phyloP scores from a whole-genome alignment of 1,284 basidiomycete genomes.

The Sporisorium scitamineum region DNA sequence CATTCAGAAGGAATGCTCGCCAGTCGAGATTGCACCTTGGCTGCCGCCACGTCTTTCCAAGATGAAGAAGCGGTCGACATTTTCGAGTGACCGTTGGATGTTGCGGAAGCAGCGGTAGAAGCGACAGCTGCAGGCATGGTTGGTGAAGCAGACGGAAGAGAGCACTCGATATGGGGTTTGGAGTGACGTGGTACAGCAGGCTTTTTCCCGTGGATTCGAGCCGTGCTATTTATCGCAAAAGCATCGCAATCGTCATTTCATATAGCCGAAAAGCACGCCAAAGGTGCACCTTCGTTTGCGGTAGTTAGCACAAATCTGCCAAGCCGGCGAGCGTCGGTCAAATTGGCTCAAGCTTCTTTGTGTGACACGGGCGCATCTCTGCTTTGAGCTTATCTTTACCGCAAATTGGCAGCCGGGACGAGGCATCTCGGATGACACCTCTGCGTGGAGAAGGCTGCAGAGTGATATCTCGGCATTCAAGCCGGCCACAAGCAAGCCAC shows the following conservation, averaged over 20 bases:
- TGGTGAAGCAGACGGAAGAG: background rate
- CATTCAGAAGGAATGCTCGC: conserved; percentile 31
- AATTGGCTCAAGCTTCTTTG: conserved; percentile 7
- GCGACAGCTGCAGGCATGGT: conserved; percentile 31
- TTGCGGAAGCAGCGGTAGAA: background rate
- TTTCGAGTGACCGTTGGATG: conserved; percentile 20
- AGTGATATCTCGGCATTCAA: conserved; percentile 7
- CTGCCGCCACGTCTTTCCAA: conserved; percentile 35
- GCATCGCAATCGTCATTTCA: background rate
- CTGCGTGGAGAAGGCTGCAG: background rate
- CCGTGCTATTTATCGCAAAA: background rate
- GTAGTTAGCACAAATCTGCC: background rate
- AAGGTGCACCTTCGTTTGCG: background rate
- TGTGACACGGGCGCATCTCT: background rate
- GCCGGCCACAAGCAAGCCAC: conserved; percentile 1
- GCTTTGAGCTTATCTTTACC: conserved; percentile 7
- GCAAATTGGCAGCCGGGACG: background rate
- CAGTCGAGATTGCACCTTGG: conserved; percentile 36
- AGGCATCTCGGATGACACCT: background rate
- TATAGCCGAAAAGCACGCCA: conserved; percentile 9
- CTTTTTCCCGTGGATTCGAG: too few relatives aligned
- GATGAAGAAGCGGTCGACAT: conserved; percentile 20
- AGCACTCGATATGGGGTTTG: too few relatives aligned
- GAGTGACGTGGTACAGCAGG: too few relatives aligned
- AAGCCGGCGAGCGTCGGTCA: conserved; percentile 2